Evolutionary conservation across 805 yeast genomes (phyloP), one percentile per base, ranked within the genome.

Genomic region (Saccharomycopsis babjevae): DNA sequence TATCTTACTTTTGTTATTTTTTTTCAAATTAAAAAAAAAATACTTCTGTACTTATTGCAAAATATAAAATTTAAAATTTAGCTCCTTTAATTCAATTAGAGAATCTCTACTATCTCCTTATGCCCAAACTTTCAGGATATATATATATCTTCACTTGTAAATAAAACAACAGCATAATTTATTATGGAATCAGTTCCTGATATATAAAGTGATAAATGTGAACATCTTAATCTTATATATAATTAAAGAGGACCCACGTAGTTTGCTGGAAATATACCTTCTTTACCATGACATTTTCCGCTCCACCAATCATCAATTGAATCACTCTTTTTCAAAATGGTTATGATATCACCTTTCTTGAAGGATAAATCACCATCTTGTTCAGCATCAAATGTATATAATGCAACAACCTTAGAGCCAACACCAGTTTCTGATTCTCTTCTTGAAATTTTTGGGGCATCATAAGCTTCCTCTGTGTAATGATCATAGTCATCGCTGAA

Each of bases 221-320:
- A 15, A 42, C 18, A 18, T 22, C 11, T 13, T 39, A 39, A 38
- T 15, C 25, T 5, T 15, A 40, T 1, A 40, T 22, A 34, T 3
- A 32, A 1, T 46, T 40, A 59, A 30, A 57, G 40, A 57, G 92
- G 73, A 70, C 92, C 96, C 52, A 93, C 97, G 70, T 93, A 93
- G 72, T 93, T 93, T 1, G 99, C 99, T 10, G 99, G 99, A 80
- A 93, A 93, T 25, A 92, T 92, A 52, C 99, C 99, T 68, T 89
- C 89, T 64, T 74, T 75, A 13, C 96, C 93, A 66, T 88, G 88
- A 59, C 84, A 76, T 70, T 88, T 84, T 32, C 99, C 99, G 0
- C 97, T 90, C 99, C 99, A 94, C 99, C 99, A 94, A 72, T 94
- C 98, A 71, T 94, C 96, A 57, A 84, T 83, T 15, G 97, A 86